Evolutionary conservation across 495 filamentous ascomycete species (phyloP).

Genomic region (Podospora pseudocomata): DNA sequence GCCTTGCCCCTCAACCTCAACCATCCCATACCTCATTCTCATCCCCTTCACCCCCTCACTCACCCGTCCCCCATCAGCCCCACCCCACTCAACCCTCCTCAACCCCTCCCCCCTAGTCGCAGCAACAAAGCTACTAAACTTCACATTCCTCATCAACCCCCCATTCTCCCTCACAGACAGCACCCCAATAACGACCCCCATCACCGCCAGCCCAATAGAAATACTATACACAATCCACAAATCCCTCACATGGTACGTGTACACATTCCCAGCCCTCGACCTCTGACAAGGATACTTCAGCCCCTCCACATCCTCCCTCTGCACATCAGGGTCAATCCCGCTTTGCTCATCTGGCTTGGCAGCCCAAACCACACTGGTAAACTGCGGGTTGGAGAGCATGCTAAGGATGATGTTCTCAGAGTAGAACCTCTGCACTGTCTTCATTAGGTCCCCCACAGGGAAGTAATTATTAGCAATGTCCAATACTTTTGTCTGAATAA

Average conservation of each 20-base stretch:
- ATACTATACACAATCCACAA: slow-evolving; percentile 41
- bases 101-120: slow-evolving; percentile 37
- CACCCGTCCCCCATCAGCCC: slow-evolving; percentile 7
- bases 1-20: slow-evolving; percentile 12
- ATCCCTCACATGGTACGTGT: slow-evolving; percentile 32
- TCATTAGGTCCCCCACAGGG: slow-evolving; percentile 18
- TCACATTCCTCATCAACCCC: slow-evolving; percentile 32
- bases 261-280: slow-evolving; percentile 30
- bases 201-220: slow-evolving; percentile 27
- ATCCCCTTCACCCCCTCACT: slow-evolving; percentile 22
- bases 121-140: slow-evolving; percentile 38
- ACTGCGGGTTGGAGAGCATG: slow-evolving; percentile 35
- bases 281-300: slow-evolving; percentile 31
- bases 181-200: slow-evolving; percentile 24
- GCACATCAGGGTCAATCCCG: slow-evolving; percentile 19
- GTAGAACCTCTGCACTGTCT: slow-evolving; percentile 32
- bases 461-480: slow-evolving; percentile 33
- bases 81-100: slow-evolving; percentile 31
- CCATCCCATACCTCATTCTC: slow-evolving; percentile 34
- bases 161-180: slow-evolving; percentile 34
- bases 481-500: slow-evolving; percentile 36
- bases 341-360: slow-evolving; percentile 27
- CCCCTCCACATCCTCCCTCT: not conserved
- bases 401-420: slow-evolving; percentile 35
- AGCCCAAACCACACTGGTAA: slow-evolving; percentile 37